Percentiles rank a stretch among this genome's conserved stretches.
phyloP scores from a whole-genome alignment of 768 basidiomycete species.

The Pleurotus tuoliensis region DNA sequence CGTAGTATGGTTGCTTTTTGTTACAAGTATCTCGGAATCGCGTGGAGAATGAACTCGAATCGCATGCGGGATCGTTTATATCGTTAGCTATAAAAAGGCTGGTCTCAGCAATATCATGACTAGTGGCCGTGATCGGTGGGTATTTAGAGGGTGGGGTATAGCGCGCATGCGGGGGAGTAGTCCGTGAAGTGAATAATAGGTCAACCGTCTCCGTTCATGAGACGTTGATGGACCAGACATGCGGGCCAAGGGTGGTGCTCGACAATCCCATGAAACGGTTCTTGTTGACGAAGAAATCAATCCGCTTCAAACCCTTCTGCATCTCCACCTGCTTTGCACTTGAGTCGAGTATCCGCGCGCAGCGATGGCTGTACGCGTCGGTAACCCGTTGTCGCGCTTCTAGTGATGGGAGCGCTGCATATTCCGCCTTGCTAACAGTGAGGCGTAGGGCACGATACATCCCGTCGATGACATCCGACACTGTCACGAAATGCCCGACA shows the following conservation, averaged over 20 bases:
- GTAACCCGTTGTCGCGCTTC: slow-evolving; percentile 32
- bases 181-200: neutral
- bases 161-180: neutral
- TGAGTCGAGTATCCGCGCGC: slow-evolving; percentile 25
- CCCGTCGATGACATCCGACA: slow-evolving; percentile 40
- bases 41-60: no score
- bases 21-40: no score
- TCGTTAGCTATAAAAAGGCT: neutral
- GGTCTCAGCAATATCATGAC: no score
- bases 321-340: slow-evolving; percentile 33
- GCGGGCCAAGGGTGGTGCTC: slow-evolving; percentile 23
- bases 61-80: no score
- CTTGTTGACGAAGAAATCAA: slow-evolving; percentile 47
- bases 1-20: neutral
- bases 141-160: slow-evolving; percentile 1
- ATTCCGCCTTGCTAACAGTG: slow-evolving; percentile 37
- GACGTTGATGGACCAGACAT: slow-evolving; percentile 34
- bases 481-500: slow-evolving; percentile 10
- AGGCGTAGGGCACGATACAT: slow-evolving; percentile 41
- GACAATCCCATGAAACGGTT: slow-evolving; percentile 36
- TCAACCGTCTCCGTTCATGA: neutral
- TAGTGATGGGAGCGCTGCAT: slow-evolving; percentile 26
- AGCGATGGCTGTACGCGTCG: slow-evolving; percentile 39
- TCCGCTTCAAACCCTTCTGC: slow-evolving; percentile 44
- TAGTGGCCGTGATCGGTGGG: neutral